Base-by-base conservation (phyloP, 331 rosid genomes). In the Malus hybrid region DNA sequence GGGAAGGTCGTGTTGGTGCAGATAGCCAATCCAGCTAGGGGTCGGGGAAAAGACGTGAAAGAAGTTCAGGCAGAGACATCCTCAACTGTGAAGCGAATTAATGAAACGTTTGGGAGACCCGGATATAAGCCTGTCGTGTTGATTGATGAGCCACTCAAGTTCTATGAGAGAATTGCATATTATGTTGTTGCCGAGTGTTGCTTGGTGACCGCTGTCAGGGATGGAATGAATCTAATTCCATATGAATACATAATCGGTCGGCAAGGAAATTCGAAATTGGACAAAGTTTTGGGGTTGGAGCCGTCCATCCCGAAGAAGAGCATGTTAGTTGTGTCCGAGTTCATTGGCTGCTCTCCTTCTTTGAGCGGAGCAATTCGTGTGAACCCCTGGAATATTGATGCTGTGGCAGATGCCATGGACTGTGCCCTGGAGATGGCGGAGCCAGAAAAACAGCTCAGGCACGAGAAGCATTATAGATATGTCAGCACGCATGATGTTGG, bases 291-390 rank as follows among this genome's bases (percentile, higher is more conserved):
- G 85, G 86, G 90, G 14, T 76, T 86, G 42, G 72, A 76, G 14
- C 68, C 82, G 14, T 81, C 82, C 48, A 63, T 83, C n/a, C 84
- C 73, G 10, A 90, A 87, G 83, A 90, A 86, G 72, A 90, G 96
- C 80, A 85, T 90, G 90, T 66, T 90, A 34, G 92, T 90, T 54
- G 89, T 90, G 10, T 90, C 96, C 3, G 96, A 90, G 64, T 90
- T 90, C 73, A 90, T 90, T 71, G 96, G 96, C 9, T 90, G 96
- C 80, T 90, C 96, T 29, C 96, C 96, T 11, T 90, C 96, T 29
- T 85, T 90, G 69, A 90, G 96, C 46, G 96, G 96, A 73, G 96
- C 96, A 24, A 90, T 90, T 68, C 88, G 93, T 27, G 96, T 90
- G 71, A 90, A 90, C 74, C 96, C 96, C 7, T 90, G 96, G 96